phyloP scores from a whole-genome alignment of 805 yeast genomes.

The Blastobotrys terrestris region DNA sequence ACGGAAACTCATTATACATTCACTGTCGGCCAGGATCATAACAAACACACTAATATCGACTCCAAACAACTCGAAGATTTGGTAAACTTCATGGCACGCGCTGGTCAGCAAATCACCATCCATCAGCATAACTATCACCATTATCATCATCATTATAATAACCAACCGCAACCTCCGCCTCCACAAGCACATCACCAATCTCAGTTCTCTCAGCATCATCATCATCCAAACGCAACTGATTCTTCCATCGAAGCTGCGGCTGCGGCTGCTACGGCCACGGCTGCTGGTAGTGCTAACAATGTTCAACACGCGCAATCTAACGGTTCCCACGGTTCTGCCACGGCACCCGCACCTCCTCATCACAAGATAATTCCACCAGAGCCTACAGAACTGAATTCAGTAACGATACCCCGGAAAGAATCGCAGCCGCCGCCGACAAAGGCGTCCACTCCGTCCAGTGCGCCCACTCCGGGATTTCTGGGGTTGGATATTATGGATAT shows the following conservation, averaged over 20 bases:
- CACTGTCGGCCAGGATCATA: conserved; percentile 3
- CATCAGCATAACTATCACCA: conserved; percentile 83
- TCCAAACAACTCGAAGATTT: conserved; percentile 24
- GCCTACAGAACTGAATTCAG: background rate
- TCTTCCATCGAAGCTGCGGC: background rate
- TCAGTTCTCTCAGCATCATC: background rate
- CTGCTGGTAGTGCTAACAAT: background rate
- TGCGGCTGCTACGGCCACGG: background rate
- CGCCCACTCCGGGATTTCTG: conserved; percentile 17
- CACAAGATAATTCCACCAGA: background rate
- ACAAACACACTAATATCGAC: conserved; percentile 12
- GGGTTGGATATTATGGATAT: conserved; percentile 19
- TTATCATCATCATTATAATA: conserved; percentile 29
- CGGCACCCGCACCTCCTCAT: background rate
- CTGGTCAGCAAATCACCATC: conserved; percentile 43
- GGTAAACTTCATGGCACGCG: conserved; percentile 20
- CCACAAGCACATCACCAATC: conserved; percentile 2
- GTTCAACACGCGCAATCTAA: background rate
- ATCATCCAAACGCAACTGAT: background rate
- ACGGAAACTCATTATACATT: conserved; percentile 3
- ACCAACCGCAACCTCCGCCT: background rate
- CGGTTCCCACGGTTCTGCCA: background rate
- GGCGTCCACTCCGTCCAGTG: conserved; percentile 6
- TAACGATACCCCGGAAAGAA: conserved; percentile 1
- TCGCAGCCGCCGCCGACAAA: conserved; percentile 4